These are phyloP conservation scores for Rosa chinensis DNA, from an alignment of 306 rosid species.

Conservation along the genomic window DNA sequence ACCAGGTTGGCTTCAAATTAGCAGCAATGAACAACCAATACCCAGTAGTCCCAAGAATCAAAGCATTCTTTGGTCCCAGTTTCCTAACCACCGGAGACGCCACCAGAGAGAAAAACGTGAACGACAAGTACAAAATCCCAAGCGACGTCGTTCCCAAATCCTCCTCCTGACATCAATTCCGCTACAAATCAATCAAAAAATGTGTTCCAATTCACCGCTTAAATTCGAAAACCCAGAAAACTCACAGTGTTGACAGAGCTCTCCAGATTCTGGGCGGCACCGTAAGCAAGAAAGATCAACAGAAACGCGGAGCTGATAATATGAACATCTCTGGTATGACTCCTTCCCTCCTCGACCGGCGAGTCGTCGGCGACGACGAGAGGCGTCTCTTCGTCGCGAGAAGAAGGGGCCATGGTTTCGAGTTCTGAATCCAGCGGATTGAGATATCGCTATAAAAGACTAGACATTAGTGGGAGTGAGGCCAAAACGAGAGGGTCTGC, in stretches of 20 bases:
- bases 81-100: slow-evolving; percentile 80
- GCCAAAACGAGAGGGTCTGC: slow-evolving; percentile 28
- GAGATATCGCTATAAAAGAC: slow-evolving; percentile 18
- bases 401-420: slow-evolving; percentile 42
- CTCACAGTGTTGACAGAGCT: slow-evolving; percentile 80
- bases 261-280: slow-evolving; percentile 91
- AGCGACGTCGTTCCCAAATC: slow-evolving; percentile 85
- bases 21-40: slow-evolving; percentile 87
- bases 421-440: slow-evolving; percentile 12
- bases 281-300: slow-evolving; percentile 76
- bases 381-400: slow-evolving; percentile 58
- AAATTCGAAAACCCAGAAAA: not conserved
- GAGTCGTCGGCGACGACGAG: slow-evolving; percentile 33
- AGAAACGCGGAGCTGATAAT: slow-evolving; percentile 68
- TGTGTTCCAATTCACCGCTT: not conserved
- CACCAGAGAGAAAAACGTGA: slow-evolving; percentile 72
- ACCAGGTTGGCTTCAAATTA: slow-evolving; percentile 86
- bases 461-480: slow-evolving; percentile 15
- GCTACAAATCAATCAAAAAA: not conserved
- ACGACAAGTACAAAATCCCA: slow-evolving; percentile 77
- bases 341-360: slow-evolving; percentile 23
- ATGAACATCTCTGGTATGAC: slow-evolving; percentile 59
- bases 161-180: slow-evolving; percentile 47
- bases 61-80: slow-evolving; percentile 78
- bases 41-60: slow-evolving; percentile 82